Percentiles rank a stretch among this genome's conserved stretches.
phyloP scores from a whole-genome alignment of 2,329 filamentous ascomycete genomes.

The Orbilia quercus region DNA sequence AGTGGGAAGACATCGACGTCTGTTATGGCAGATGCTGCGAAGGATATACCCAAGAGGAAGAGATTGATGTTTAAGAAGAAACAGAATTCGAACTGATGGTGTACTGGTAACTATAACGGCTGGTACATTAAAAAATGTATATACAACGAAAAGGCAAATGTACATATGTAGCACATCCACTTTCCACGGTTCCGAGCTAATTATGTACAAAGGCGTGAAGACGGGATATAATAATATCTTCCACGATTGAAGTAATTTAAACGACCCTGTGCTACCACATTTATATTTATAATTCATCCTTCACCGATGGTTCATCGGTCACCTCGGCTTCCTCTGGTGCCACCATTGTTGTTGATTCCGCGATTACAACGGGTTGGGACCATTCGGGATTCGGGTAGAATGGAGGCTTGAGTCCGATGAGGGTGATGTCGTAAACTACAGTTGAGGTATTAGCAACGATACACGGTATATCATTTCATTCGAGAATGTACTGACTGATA shows the following conservation, averaged over 20 bases:
- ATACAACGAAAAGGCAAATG: constrained; percentile 41
- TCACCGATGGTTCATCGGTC: constrained; percentile 11
- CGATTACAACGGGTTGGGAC: background rate
- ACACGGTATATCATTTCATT: background rate
- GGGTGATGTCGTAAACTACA: constrained; percentile 40
- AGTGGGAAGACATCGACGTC: too few relatives aligned
- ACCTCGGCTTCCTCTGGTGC: background rate
- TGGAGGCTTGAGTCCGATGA: constrained; percentile 27
- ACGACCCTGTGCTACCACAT: too few relatives aligned
- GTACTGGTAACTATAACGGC: background rate
- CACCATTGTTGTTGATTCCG: background rate
- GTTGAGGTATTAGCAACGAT: constrained; percentile 10
- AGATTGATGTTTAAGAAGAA: background rate
- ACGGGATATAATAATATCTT: too few relatives aligned
- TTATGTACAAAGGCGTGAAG: constrained; percentile 29
- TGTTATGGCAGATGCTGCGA: too few relatives aligned
- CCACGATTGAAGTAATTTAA: too few relatives aligned
- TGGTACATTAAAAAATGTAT: constrained; percentile 23
- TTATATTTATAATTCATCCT: background rate
- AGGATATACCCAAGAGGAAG: background rate
- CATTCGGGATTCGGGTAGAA: constrained; percentile 30
- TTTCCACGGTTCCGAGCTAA: constrained; percentile 6
- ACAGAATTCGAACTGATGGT: background rate
- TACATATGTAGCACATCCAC: constrained; percentile 35
- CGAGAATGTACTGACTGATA: constrained; percentile 20